A percentile compares a stretch with the other conserved stretches of the same genome.
Conservation (phyloP, 225 moss, liverwort and hornwort genomes). For the Polytrichum commune region DNA sequence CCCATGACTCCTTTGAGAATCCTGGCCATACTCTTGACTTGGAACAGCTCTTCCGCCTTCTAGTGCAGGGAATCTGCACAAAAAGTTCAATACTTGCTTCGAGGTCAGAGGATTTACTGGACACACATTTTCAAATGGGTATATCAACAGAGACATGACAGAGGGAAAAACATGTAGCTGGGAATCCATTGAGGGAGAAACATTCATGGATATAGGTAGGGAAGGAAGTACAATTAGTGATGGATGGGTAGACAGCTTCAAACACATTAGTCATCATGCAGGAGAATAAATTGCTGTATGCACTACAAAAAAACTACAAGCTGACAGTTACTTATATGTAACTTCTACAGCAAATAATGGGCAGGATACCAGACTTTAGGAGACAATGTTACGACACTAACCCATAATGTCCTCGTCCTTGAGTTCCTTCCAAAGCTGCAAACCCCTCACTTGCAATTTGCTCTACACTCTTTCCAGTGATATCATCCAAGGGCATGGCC, state of each 20-base stretch:
- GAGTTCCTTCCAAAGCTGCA: slow-evolving; percentile 60
- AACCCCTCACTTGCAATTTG: slow-evolving; percentile 90
- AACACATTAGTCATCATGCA: too few relatives aligned
- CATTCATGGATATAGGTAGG: too few relatives aligned
- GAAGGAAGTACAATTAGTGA: too few relatives aligned
- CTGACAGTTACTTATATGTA: too few relatives aligned
- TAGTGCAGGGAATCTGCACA: slow-evolving; percentile 47
- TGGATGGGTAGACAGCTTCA: too few relatives aligned
- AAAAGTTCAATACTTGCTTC: slow-evolving; percentile 6
- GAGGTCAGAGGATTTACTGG: background rate
- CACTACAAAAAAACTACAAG: too few relatives aligned
- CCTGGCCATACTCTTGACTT: slow-evolving; percentile 36
- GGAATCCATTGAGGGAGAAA: slow-evolving; percentile 8
- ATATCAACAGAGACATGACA: background rate
- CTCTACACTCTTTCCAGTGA: slow-evolving; percentile 91
- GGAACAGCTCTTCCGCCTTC: slow-evolving; percentile 39
- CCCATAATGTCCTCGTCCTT: slow-evolving; percentile 52
- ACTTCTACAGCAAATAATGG: too few relatives aligned
- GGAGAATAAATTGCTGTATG: too few relatives aligned
- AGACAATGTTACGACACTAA: slow-evolving; percentile 31
- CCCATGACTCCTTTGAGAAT: slow-evolving; percentile 23
- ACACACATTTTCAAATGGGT: background rate
- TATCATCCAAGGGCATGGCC: slow-evolving; percentile 97
- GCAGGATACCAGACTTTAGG: too few relatives aligned
- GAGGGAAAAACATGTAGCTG: background rate